Conservation (phyloP, 169 alveolate genomes). For the Babesia ovis region DNA sequence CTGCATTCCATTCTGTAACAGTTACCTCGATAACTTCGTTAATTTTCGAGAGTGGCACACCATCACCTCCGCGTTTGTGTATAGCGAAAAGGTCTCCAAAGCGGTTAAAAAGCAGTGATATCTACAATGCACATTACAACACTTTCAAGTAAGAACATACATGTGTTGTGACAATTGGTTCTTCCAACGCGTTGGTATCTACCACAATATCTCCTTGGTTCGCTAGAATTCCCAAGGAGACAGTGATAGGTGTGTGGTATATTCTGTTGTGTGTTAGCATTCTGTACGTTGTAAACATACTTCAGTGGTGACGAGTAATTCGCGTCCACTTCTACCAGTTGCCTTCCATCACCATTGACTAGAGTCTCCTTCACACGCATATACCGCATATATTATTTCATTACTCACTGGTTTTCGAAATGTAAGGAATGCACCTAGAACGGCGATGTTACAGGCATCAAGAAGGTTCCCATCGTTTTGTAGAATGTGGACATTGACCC, state of each 20-base stretch:
- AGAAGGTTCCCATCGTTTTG: slow-evolving; percentile 70
- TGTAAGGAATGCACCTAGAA: slow-evolving; percentile 57
- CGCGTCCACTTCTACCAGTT: neutral
- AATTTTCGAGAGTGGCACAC: slow-evolving; percentile 11
- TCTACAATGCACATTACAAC: neutral
- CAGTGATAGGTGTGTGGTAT: slow-evolving; percentile 34
- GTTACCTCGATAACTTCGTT: slow-evolving; percentile 22
- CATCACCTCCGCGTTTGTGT: slow-evolving; percentile 38
- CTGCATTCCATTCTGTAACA: too few species aligned
- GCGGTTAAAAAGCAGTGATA: slow-evolving; percentile 36
- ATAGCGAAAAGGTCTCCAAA: slow-evolving; percentile 51
- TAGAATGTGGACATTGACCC: slow-evolving; percentile 63
- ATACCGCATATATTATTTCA: too few species aligned
- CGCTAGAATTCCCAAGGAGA: slow-evolving; percentile 5
- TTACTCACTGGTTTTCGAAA: slow-evolving; percentile 53
- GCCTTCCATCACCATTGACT: neutral
- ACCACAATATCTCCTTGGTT: slow-evolving; percentile 12
- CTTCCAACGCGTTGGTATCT: slow-evolving; percentile 47
- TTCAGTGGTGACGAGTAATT: slow-evolving; percentile 7
- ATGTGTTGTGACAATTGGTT: slow-evolving; percentile 19
- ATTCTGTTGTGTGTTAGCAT: slow-evolving; percentile 11
- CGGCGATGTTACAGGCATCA: slow-evolving; percentile 64
- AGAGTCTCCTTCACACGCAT: neutral
- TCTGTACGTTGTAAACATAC: neutral
- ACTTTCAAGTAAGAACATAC: neutral